Conservation (phyloP, 331 rosid genomes). For the Ulmus americana region DNA sequence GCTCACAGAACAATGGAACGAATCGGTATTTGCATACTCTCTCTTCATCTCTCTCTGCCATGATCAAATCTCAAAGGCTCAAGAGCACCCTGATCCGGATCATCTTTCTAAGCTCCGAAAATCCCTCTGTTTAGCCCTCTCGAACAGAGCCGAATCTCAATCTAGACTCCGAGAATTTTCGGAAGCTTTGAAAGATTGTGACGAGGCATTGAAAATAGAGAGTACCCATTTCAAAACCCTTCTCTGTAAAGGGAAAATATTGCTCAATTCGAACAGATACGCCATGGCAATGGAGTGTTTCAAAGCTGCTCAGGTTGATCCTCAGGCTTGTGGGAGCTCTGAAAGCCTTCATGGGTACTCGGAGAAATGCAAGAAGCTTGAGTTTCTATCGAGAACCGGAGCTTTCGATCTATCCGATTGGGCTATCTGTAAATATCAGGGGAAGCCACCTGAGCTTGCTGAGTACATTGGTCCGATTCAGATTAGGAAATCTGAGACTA, state of each 20-base stretch:
- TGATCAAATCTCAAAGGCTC: slow-evolving; percentile 24
- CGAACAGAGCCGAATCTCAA: slow-evolving; percentile 77
- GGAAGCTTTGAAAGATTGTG: slow-evolving; percentile 58
- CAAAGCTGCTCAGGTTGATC: slow-evolving; percentile 42
- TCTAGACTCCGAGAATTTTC: slow-evolving; percentile 44
- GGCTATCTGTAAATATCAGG: slow-evolving; percentile 49
- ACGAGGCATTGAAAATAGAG: slow-evolving; percentile 50
- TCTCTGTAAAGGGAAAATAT: slow-evolving; percentile 72
- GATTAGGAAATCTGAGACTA: slow-evolving; percentile 54
- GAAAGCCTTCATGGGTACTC: slow-evolving; percentile 49
- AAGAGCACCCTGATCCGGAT: slow-evolving; percentile 14
- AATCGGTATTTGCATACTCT: slow-evolving; percentile 46
- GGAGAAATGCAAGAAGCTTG: slow-evolving; percentile 66
- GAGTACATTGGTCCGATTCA: slow-evolving; percentile 63
- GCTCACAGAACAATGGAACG: slow-evolving; percentile 82
- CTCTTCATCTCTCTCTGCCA: slow-evolving; percentile 54
- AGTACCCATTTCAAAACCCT: slow-evolving; percentile 71
- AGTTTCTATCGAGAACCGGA: slow-evolving; percentile 57
- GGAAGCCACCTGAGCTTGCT: slow-evolving; percentile 65
- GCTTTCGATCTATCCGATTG: slow-evolving; percentile 69
- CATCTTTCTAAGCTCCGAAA: slow-evolving; percentile 40
- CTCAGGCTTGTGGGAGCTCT: slow-evolving; percentile 40
- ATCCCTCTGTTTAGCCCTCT: slow-evolving; percentile 68
- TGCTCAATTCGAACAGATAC: slow-evolving; percentile 59
- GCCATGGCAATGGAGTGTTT: slow-evolving; percentile 56